Base-by-base conservation (phyloP, 306 rosid species). In the Sechiopsis laciniata region DNA sequence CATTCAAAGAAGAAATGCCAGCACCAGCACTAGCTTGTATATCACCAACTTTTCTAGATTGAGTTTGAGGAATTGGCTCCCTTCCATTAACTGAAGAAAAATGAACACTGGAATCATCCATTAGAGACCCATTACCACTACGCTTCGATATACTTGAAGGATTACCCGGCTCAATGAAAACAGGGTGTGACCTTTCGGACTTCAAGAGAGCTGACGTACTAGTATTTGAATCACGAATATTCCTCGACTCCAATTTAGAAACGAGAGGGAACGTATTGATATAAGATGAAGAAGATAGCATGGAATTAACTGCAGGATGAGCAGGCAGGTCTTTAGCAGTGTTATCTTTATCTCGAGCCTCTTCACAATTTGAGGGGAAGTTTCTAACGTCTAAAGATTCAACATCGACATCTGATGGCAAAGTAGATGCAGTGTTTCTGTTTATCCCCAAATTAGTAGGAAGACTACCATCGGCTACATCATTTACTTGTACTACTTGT, bases 1-100 rank as follows among this genome's bases (percentile, higher is more conserved):
- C 76, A 79, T 51, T 86, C 72, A 72, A 87, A 74, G 88, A 82
- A 42, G 89, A 80, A 68, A 75, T 42, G 48, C 48, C 48, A 42
- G 48, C 71, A 73, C 71, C 68, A 77, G 71, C 81, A 46, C 79
- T 48, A 42, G 48, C 48, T 42, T 42, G 48, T 8, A 42, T 42
- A 42, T 42, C 9, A 42, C 12, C 48, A 56, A 77, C 80, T 76
- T 55, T 80, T 76, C 78, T 80, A 66, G 67, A 59, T 13, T 66
- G 55, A 61, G 76, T 54, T 73, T 72, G 66, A 69, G 80, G 64
- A 78, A 71, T 72, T 5, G 82, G 76, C 53, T 77, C 58, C 29
- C 64, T 73, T 81, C 77, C 77, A 46, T 66, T 78, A 77, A 81
- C 61, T 77, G 88, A 78, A 71, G 79, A 72, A 75, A 80, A 55